These are phyloP conservation scores for Dendrocalamus latiflorus DNA, from an alignment of 202 grass and related monocot species.

Conservation along the genomic window DNA sequence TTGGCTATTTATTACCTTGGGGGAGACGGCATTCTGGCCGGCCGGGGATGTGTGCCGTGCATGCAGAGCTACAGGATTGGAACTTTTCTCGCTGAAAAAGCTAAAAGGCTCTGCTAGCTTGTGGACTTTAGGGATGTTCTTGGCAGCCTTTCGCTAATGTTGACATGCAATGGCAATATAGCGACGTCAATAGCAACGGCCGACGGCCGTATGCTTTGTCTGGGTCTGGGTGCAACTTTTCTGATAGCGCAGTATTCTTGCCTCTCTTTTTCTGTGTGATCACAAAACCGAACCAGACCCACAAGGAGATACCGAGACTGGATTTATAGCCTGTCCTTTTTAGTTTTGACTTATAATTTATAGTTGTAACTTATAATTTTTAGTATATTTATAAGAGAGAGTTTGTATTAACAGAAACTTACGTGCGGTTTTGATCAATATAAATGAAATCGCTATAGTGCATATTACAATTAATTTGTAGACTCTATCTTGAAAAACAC, in stretches of 20 bases:
- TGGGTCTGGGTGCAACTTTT: not conserved
- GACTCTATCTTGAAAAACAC: too few relatives aligned
- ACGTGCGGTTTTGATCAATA: too few relatives aligned
- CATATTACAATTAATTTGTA: too few relatives aligned
- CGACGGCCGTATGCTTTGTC: not conserved
- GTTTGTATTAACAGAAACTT: too few relatives aligned
- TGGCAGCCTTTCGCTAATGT: conserved; percentile 4
- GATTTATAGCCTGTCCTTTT: too few relatives aligned
- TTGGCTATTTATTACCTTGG: too few relatives aligned
- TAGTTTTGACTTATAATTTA: too few relatives aligned
- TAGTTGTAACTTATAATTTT: too few relatives aligned
- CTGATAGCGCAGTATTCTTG: not conserved
- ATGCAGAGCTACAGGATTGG: not conserved
- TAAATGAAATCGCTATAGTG: too few relatives aligned
- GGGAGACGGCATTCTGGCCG: too few relatives aligned
- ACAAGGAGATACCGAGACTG: not conserved
- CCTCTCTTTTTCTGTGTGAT: not conserved
- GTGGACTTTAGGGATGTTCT: conserved; percentile 28
- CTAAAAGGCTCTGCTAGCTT: not conserved
- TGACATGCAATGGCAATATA: not conserved
- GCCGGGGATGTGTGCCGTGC: not conserved
- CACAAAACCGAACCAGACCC: not conserved
- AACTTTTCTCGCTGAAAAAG: conserved; percentile 9
- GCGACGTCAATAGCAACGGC: not conserved
- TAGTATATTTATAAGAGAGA: too few relatives aligned